Evolutionary conservation across 2,329 filamentous ascomycete genomes (phyloP), one percentile per base, ranked within the genome.

Genomic region (Xylaria polymorpha): DNA sequence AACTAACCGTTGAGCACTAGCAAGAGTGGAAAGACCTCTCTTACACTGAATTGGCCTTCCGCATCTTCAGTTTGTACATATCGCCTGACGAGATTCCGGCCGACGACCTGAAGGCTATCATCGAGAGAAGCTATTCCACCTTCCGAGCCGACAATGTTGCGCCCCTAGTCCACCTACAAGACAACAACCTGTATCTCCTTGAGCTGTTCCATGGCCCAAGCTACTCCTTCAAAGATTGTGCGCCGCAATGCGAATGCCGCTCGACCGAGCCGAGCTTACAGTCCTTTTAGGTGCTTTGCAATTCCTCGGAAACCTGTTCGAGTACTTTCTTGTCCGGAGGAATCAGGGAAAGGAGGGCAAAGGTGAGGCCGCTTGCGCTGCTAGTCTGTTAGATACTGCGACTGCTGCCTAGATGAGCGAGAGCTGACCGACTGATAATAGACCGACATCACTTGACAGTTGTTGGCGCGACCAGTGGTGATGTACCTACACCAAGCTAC

Each of bases 121-220:
- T 98, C 80, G 84, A 90, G 74, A 88, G 90, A 75, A 96, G 92
- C 77, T 99, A 99, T 80, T 88, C 92, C 22, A 97, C 94, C 9
- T 99, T 99, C 85, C 92, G 94, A 74, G 86, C 89, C 41, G 83
- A 89, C 50, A 90, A 97, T 64, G 89, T 93, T 50, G 94, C 93
- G 0, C 96, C 96, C 0, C 82, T 96, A 32, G 87, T 93, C 51
- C 89, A 92, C n/a, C 85, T 98, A 62, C 88, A 95, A 77, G 84
- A 88, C 75, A 91, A 88, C 75, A 92, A 95, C 79, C 85, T 98
- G 50, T 90, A 97, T 79, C 85, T 98, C 65, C 88, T 99, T 41
- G 96, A 99, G 81, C 87, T 99, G 51, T 99, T 98, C 86, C 95
- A 98, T 80, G 96, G 96, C 1, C 96, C 94, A 5, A 98, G 92